Base-by-base conservation (phyloP, 2,329 filamentous ascomycete species). In the Plenodomus lindquistii region DNA sequence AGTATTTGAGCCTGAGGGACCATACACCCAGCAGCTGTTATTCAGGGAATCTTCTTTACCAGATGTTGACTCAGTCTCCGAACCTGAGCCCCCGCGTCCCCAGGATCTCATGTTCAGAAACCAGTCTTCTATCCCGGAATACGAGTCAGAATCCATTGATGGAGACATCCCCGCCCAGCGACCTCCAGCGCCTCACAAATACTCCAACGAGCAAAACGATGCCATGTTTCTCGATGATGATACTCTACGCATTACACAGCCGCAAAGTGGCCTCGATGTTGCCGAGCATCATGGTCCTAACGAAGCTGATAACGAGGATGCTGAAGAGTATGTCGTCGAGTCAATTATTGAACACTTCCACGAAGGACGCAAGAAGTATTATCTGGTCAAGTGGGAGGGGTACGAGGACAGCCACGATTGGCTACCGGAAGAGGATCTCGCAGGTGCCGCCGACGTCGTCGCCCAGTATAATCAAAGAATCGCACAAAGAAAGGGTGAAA, bases 321-420 rank as follows among this genome's bases (percentile, higher is more conserved):
- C 49, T 11, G 61, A 69, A 46, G 65, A 67, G 41, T 69, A 64
- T 36, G 58, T 61, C 9, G 58, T 70, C 10, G 66, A 70, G 44
- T 41, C 50, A 18, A 68, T 72, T 19, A 27, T 66, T 0, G 56
- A 58, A 37, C 66, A 72, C 42, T 57, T 52, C 18, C 50, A 54
- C 35, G 46, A 63, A 7, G 44, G 54, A 3, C 50, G 55, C 1
- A 53, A 50, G 22, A 65, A 55, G 3, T 65, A 57, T 44, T 72
- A 67, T 22, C 60, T 65, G 0, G 66, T 72, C n/a, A 69, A 69
- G 31, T 72, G 69, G 69, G 59, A 65, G 18, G 67, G 64, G 1
- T 67, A 66, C 36, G 56, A 65, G 7, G 62, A 69, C 21, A 59
- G 56, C 2, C 52, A 59, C n/a, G 65, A 69, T 38, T 72, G 69